Evolutionary conservation across 108 stramenopile genomes (phyloP).

Genomic region (Fragilariopsis cylindrus): DNA sequence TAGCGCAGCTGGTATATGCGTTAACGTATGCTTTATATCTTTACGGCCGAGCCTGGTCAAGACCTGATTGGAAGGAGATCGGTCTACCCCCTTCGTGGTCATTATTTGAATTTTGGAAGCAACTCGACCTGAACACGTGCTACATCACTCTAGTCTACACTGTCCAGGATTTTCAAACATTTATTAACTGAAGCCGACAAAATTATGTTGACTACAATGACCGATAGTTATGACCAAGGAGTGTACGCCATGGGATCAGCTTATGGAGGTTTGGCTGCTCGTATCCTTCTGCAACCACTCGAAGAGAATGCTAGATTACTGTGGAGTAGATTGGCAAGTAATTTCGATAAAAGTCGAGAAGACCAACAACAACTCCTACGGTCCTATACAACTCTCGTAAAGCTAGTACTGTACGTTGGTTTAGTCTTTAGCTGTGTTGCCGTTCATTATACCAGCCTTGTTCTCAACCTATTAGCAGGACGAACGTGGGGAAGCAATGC

Average conservation of each 20-base stretch:
- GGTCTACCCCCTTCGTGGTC: background rate
- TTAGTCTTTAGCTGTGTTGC: slow-evolving; percentile 72
- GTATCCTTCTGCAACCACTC: slow-evolving; percentile 84
- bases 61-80: slow-evolving; percentile 6
- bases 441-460: slow-evolving; percentile 73
- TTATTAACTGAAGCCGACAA: slow-evolving; percentile 84
- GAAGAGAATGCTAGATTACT: slow-evolving; percentile 89
- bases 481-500: slow-evolving; percentile 64
- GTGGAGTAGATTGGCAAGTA: slow-evolving; percentile 57
- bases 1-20: slow-evolving; percentile 78
- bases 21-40: slow-evolving; percentile 47
- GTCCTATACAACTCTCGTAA: slow-evolving; percentile 64
- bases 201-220: slow-evolving; percentile 59
- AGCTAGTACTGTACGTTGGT: slow-evolving; percentile 76
- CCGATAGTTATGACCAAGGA: slow-evolving; percentile 78
- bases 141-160: slow-evolving; percentile 63
- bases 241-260: slow-evolving; percentile 83
- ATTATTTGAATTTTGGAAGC: slow-evolving; percentile 13
- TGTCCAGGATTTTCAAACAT: slow-evolving; percentile 87
- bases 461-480: slow-evolving; percentile 73
- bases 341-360: background rate
- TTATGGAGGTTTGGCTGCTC: slow-evolving; percentile 76
- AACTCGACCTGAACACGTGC: slow-evolving; percentile 48
- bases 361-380: slow-evolving; percentile 22
- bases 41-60: slow-evolving; percentile 42